Evolutionary conservation across 768 basidiomycete genomes (phyloP), one percentile per base, ranked within the genome.

Genomic region (Tricholoma sp.): DNA sequence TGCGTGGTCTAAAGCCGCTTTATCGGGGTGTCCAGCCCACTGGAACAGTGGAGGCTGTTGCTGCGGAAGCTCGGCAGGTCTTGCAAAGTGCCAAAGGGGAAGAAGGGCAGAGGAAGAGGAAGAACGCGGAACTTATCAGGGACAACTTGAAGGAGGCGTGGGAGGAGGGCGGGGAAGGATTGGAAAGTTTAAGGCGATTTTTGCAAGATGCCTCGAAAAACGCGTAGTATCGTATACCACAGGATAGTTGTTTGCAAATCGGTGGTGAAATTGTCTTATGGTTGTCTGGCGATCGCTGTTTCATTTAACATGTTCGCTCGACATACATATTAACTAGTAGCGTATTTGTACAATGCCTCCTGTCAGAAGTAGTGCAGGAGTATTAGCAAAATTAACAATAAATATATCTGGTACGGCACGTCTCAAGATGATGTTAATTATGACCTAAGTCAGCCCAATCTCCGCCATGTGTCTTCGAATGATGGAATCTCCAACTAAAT

Each of bases 401-500:
- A 24, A 24, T 24, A 24, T 24, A 24, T 24, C 24, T 24, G 24
- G 24, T 24, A 24, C 24, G 24, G 24, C 24, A 24, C 4, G 24
- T 24, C 24, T 24, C 24, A 24, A 24, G 24, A 24, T 24, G 24
- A 4, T 24, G 24, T 24, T 24, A 24, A 15, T 37, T 37, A 37
- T 15, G 6, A 37, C 37, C 37, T 37, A 37, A 12, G 67, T 63
- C 50, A 76, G 69, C 12, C 80, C 81, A 15, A 76, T 73, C 55
- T 79, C 74, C 31, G 76, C 71, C 49, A 86, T 78, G 66, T 85
- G 84, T 58, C 82, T 82, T 60, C 82, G 77, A 61, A 86, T 80
- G 50, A 86, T 83, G 10, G 78, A 76, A 69, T 86, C 82, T 51
- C 82, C 82, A 39, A 86, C 84, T 86, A 54, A 36, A 1, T 17